Conservation (phyloP, 2,329 filamentous ascomycete genomes). For the Teratosphaeria epicoccoides region DNA sequence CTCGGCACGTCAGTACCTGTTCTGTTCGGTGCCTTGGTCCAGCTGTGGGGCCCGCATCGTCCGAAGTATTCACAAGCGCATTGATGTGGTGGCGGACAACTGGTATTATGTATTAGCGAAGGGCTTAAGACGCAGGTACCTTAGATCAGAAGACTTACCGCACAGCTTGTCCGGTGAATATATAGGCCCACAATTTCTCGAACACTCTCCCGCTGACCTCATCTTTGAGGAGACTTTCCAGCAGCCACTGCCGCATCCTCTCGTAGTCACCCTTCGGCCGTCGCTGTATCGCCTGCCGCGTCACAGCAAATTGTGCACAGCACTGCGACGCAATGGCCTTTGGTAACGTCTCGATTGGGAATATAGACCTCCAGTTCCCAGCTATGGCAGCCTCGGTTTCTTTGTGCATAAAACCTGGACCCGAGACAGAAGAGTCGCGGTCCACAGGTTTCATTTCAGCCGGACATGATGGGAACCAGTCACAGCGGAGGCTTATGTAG, state of each 20-base stretch:
- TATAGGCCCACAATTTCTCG: conserved; percentile 49
- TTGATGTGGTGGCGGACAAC: conserved; percentile 12
- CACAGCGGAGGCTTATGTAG: conserved; percentile 46
- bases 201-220: conserved; percentile 43
- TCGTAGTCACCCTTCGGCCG: conserved; percentile 40
- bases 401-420: conserved; percentile 20
- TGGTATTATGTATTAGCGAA: background rate
- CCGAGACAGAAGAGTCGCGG: conserved; percentile 14
- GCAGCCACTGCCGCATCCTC: conserved; percentile 40
- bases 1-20: background rate
- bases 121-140: background rate
- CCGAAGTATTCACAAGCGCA: conserved; percentile 16
- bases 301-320: conserved; percentile 46
- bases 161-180: conserved; percentile 20
- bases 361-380: conserved; percentile 38
- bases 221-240: conserved; percentile 38
- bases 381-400: conserved; percentile 28
- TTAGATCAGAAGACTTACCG: conserved; percentile 5
- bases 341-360: conserved; percentile 33
- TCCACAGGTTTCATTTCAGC: conserved; percentile 5
- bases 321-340: conserved; percentile 40
- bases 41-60: conserved; percentile 8
- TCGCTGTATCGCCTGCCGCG: conserved; percentile 35
- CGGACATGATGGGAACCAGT: conserved; percentile 42
- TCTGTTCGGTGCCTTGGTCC: conserved; percentile 6